Base-by-base conservation (phyloP, 305 asterid species). In the Solanum hybrid region DNA sequence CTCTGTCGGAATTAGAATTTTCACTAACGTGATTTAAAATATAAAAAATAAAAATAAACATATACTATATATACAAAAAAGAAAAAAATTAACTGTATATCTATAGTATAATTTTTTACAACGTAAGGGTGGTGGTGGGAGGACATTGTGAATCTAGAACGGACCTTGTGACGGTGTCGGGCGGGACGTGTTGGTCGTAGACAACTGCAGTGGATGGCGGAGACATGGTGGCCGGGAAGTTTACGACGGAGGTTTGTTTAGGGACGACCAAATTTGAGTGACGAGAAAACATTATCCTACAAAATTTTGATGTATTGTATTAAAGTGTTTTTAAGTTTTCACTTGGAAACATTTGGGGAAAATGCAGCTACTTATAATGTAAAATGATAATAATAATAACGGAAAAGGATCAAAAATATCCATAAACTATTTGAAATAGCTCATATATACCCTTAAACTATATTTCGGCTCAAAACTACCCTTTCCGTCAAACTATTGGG, bases 131-230 rank as follows among this genome's bases (percentile, higher is more conserved):
- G 31, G 31, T 29, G 31, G 31, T 29, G 2, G 31, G 31, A 29
- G 31, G 12, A 16, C 39, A 31, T 31, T 33, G 26, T 34, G 28
- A 81, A n/a, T 4, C 11, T 80, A 39, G 74, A 37, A 51, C 69
- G 8, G 11, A 90, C 91, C 88, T 90, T 5, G 90, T 86, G 87
- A 97, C 96, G 92, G 94, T 69, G 77, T 94, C 97, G 4, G 98
- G 98, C 86, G 96, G 93, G 42, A 98, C 99, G 74, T 94, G 96
- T 91, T 94, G 94, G 18, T 95, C 95, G 94, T 97, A 97, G 73
- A 97, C 96, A 35, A 97, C 93, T 35, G 98, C 98, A 67, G 92
- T 95, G 85, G 99, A 97, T 12, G 98, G 97, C 46, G 99, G 99
- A 86, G 98, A 96, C 91, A 85, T 73, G 90, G 92, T 26, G 91